Percentiles rank a stretch among this genome's conserved stretches.
phyloP scores from a whole-genome alignment of 2,329 filamentous ascomycete species.

The Epichloe sylvatica region DNA sequence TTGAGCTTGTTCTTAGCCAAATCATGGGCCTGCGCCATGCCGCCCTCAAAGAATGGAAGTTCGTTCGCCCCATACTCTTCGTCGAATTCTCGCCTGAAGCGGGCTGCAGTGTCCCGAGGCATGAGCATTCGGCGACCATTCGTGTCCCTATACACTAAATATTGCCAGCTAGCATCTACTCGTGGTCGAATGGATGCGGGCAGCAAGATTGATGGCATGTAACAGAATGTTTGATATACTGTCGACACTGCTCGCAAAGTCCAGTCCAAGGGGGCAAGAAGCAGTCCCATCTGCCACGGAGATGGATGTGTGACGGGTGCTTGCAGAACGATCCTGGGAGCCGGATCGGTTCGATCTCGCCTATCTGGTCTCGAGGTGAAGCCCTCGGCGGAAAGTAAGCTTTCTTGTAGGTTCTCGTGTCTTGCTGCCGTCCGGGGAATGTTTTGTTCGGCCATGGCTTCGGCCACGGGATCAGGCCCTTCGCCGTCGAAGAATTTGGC shows the following conservation, averaged over 20 bases:
- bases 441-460: slow-evolving; percentile 53
- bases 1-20: slow-evolving; percentile 81
- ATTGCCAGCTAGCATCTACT: slow-evolving; percentile 38
- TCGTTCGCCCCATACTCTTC: slow-evolving; percentile 70
- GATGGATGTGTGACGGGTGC: slow-evolving; percentile 54
- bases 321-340: slow-evolving; percentile 73
- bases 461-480: slow-evolving; percentile 64
- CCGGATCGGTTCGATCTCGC: slow-evolving; percentile 41
- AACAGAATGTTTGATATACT: slow-evolving; percentile 58
- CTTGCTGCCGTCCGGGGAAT: slow-evolving; percentile 49
- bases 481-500: slow-evolving; percentile 97
- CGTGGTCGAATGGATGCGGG: slow-evolving; percentile 49
- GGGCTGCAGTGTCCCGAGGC: slow-evolving; percentile 73
- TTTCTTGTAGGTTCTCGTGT: slow-evolving; percentile 61
- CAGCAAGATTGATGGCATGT: slow-evolving; percentile 61
- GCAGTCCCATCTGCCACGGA: slow-evolving; percentile 59
- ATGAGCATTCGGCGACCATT: slow-evolving; percentile 62
- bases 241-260: slow-evolving; percentile 59
- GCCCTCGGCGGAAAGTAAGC: slow-evolving; percentile 25
- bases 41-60: slow-evolving; percentile 71
- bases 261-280: slow-evolving; percentile 71
- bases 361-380: slow-evolving; percentile 12
- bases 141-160: slow-evolving; percentile 41
- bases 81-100: slow-evolving; percentile 87
- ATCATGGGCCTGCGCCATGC: slow-evolving; percentile 85